These are phyloP conservation scores for Colletotrichum costaricense DNA, from an alignment of 2,329 filamentous ascomycete genomes.

Conservation along the genomic window DNA sequence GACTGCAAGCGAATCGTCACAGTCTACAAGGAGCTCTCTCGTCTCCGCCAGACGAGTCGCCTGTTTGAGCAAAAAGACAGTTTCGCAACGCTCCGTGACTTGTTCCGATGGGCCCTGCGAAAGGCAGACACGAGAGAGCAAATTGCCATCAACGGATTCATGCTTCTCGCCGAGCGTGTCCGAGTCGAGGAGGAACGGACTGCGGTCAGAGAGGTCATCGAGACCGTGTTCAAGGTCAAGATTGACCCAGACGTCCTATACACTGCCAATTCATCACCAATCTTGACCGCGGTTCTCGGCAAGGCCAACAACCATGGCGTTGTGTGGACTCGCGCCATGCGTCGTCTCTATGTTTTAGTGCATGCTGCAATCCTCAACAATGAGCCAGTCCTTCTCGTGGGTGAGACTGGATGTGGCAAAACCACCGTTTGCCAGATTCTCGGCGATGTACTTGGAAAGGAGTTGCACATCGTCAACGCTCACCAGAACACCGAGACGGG, in stretches of 20 bases:
- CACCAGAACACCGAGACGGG: slow-evolving; percentile 99
- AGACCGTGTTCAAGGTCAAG: slow-evolving; percentile 87
- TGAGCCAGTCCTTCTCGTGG: slow-evolving; percentile 93
- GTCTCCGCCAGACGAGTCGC: slow-evolving; percentile 87
- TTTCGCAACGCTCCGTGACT: slow-evolving; percentile 93
- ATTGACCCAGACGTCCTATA: slow-evolving; percentile 84
- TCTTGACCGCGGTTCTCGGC: slow-evolving; percentile 61
- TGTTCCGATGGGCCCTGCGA: slow-evolving; percentile 94
- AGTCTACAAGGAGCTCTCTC: slow-evolving; percentile 92
- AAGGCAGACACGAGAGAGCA: slow-evolving; percentile 88
- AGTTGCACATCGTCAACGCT: slow-evolving; percentile 92
- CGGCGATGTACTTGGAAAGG: slow-evolving; percentile 80
- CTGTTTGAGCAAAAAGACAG: slow-evolving; percentile 98
- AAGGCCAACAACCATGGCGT: slow-evolving; percentile 70
- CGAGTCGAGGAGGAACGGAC: slow-evolving; percentile 88
- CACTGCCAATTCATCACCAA: slow-evolving; percentile 66
- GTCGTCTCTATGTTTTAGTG: slow-evolving; percentile 90
- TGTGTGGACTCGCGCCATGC: slow-evolving; percentile 97
- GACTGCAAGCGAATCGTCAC: slow-evolving; percentile 92
- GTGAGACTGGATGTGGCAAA: slow-evolving; percentile 97
- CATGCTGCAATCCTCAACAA: slow-evolving; percentile 86
- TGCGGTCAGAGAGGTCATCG: slow-evolving; percentile 88
- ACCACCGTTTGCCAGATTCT: slow-evolving; percentile 95
- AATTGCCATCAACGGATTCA: slow-evolving; percentile 92
- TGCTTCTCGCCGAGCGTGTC: slow-evolving; percentile 94